Evolutionary conservation across 306 rosid genomes (phyloP).

Genomic region (Rosa rugosa): DNA sequence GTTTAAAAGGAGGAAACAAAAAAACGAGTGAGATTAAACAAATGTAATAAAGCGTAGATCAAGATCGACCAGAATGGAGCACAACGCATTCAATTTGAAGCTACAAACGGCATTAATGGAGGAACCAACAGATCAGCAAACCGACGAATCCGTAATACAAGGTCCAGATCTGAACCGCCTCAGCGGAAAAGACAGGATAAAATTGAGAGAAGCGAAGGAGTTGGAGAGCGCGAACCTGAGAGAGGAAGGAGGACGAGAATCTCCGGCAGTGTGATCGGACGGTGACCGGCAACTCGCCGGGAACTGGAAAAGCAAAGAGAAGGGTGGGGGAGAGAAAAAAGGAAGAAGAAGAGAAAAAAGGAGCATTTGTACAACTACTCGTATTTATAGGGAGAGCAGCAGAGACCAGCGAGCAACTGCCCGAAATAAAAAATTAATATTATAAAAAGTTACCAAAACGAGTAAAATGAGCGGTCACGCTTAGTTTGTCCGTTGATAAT

Average conservation of each 20-base stretch:
- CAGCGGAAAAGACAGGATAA: not conserved
- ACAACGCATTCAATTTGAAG: slow-evolving; percentile 1
- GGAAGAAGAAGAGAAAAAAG: slow-evolving; percentile 42
- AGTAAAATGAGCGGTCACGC: not conserved
- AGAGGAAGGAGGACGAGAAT: slow-evolving; percentile 11
- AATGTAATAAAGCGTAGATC: slow-evolving; percentile 36
- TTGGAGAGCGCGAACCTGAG: slow-evolving; percentile 37
- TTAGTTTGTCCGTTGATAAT: no score
- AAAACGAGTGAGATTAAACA: not conserved
- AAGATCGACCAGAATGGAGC: slow-evolving; percentile 36
- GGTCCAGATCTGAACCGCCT: slow-evolving; percentile 52
- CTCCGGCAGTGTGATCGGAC: slow-evolving; percentile 35
- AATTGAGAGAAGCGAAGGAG: not conserved
- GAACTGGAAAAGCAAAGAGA: not conserved
- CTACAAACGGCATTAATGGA: not conserved
- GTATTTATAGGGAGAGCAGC: slow-evolving; percentile 47
- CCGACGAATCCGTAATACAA: not conserved
- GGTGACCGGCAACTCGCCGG: slow-evolving; percentile 37
- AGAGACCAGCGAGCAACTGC: not conserved
- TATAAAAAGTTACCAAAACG: slow-evolving; percentile 19
- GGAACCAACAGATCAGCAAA: not conserved
- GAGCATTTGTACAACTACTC: rapidly evolving
- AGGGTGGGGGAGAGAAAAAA: not conserved
- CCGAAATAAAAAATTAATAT: not conserved
- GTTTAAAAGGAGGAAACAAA: not conserved